A percentile compares a stretch with the other conserved stretches of the same genome.
These are phyloP conservation scores for Fusarium subglutinans DNA, from an alignment of 2,329 filamentous ascomycete species.

Conservation along the genomic window DNA sequence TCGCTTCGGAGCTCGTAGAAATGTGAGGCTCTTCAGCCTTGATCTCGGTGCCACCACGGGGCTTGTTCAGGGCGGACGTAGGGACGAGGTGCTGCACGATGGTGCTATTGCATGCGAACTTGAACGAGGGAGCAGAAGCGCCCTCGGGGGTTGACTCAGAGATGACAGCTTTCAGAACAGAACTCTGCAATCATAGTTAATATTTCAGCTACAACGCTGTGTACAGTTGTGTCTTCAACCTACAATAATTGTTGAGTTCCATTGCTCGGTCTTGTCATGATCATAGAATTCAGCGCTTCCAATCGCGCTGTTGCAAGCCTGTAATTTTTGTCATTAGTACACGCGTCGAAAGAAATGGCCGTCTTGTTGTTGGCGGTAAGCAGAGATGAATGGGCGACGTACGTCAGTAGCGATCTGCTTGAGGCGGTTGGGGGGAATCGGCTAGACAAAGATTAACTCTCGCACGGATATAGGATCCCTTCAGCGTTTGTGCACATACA, in stretches of 20 bases:
- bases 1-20: conserved; percentile 63
- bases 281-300: conserved; percentile 82
- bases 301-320: conserved; percentile 87
- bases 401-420: conserved; percentile 89
- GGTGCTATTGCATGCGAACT: conserved; percentile 97
- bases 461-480: neutral
- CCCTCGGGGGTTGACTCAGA: conserved; percentile 73
- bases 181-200: conserved; percentile 64
- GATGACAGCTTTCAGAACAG: conserved; percentile 80
- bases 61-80: conserved; percentile 70
- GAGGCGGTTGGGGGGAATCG: conserved; percentile 78
- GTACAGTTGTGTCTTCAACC: conserved; percentile 24
- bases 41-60: conserved; percentile 60
- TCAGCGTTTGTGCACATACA: conserved; percentile 38
- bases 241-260: conserved; percentile 96
- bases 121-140: conserved; percentile 73
- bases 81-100: conserved; percentile 93
- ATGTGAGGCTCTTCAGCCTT: conserved; percentile 61
- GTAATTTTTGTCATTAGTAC: conserved; percentile 19
- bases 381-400: conserved; percentile 48
- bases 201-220: neutral
- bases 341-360: conserved; percentile 3
- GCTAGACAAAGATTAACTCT: conserved; percentile 59
- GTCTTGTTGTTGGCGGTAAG: conserved; percentile 34
- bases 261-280: conserved; percentile 82